These are phyloP conservation scores for Entomortierella lignicola DNA, from an alignment of 192 early-diverging fungal species.

Conservation along the genomic window DNA sequence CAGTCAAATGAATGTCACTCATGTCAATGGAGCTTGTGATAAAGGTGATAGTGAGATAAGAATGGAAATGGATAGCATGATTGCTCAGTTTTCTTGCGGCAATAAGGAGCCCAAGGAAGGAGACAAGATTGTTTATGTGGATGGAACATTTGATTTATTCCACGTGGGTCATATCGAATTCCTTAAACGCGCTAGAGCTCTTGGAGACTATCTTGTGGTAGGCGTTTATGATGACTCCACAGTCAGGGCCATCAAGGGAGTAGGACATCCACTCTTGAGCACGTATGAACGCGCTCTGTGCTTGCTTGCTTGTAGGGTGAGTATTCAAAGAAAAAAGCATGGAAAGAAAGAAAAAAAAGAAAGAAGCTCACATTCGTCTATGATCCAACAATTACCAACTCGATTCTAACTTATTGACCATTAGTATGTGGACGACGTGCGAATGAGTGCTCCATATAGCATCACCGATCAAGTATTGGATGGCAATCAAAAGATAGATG, in stretches of 20 bases:
- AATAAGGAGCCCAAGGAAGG: conserved; percentile 72
- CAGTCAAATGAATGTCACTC: too few relatives aligned
- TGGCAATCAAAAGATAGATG: conserved; percentile 80
- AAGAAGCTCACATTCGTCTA: too few relatives aligned
- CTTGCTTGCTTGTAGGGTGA: conserved; percentile 85
- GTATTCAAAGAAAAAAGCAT: too few relatives aligned
- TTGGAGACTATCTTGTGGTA: conserved; percentile 89
- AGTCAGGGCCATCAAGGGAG: conserved; percentile 82
- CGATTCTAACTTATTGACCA: neutral
- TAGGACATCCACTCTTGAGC: conserved; percentile 91
- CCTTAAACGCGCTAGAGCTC: conserved; percentile 79
- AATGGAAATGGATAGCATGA: conserved; percentile 80
- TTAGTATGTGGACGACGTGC: conserved; percentile 89
- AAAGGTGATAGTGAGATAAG: too few relatives aligned
- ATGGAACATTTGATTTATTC: conserved; percentile 94
- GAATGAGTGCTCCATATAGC: conserved; percentile 86
- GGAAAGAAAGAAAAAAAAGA: too few relatives aligned
- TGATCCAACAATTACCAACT: too few relatives aligned
- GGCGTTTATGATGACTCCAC: conserved; percentile 91
- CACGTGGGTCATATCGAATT: conserved; percentile 92
- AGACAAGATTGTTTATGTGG: conserved; percentile 88
- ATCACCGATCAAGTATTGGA: conserved; percentile 82
- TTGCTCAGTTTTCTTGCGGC: conserved; percentile 84
- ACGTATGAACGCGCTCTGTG: conserved; percentile 87
- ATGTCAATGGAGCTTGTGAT: too few relatives aligned